Conservation (phyloP, 2,329 filamentous ascomycete species). For the Domatiomyces globalis region DNA sequence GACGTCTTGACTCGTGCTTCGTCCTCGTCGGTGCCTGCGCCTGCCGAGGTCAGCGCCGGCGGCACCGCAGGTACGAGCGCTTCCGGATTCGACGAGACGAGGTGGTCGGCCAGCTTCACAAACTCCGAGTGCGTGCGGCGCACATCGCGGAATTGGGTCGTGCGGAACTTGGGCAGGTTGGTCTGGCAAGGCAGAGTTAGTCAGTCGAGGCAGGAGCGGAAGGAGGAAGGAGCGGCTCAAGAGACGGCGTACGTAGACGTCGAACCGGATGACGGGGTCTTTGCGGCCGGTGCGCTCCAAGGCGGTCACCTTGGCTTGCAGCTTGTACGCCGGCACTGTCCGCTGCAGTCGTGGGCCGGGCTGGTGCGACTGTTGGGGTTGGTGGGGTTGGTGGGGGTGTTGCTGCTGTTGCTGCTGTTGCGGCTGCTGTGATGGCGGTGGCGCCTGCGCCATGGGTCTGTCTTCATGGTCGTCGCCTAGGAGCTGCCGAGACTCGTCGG, state of each 20-base stretch:
- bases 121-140: slow-evolving; percentile 93
- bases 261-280: slow-evolving; percentile 85
- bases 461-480: not conserved
- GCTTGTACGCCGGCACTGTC: slow-evolving; percentile 58
- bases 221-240: not conserved
- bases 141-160: slow-evolving; percentile 95
- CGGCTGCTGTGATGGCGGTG: slow-evolving; percentile 1
- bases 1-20: slow-evolving; percentile 75
- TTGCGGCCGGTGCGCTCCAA: slow-evolving; percentile 89
- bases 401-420: slow-evolving; percentile 28
- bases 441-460: not conserved
- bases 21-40: slow-evolving; percentile 91
- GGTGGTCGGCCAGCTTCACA: slow-evolving; percentile 83
- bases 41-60: slow-evolving; percentile 84
- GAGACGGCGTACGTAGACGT: slow-evolving; percentile 65
- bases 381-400: slow-evolving; percentile 19
- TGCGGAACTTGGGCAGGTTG: slow-evolving; percentile 94
- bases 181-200: slow-evolving; percentile 44
- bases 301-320: slow-evolving; percentile 89
- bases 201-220: not conserved
- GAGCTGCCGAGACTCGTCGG: slow-evolving; percentile 6
- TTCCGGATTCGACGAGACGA: slow-evolving; percentile 96
- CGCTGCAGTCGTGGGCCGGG: slow-evolving; percentile 29
- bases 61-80: slow-evolving; percentile 87
- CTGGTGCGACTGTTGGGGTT: slow-evolving; percentile 18